Percentiles rank a stretch among this genome's conserved stretches.
These are phyloP conservation scores for Leucocoprinus sp. DNA, from an alignment of 768 basidiomycete species.

Conservation along the genomic window DNA sequence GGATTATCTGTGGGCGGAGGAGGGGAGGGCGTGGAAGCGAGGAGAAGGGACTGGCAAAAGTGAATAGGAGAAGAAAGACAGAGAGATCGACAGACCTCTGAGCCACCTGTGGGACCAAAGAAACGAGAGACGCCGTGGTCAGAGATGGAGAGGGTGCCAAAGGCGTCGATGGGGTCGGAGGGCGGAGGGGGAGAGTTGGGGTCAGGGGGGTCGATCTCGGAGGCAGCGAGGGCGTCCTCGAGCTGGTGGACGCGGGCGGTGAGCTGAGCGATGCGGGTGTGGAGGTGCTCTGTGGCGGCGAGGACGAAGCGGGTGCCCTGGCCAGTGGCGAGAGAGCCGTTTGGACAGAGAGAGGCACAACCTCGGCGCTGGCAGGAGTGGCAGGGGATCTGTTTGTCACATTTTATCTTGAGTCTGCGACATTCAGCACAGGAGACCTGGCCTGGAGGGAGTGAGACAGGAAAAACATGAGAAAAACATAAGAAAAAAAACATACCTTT, in stretches of 20 bases:
- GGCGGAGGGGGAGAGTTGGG: conserved; percentile 12
- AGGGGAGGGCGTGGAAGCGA: conserved; percentile 11
- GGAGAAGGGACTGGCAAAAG: conserved; percentile 19
- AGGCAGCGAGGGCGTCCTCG: conserved; percentile 57
- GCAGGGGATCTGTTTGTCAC: conserved; percentile 76
- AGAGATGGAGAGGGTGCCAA: conserved; percentile 53
- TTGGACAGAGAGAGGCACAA: conserved; percentile 64
- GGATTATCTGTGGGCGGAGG: conserved; percentile 20
- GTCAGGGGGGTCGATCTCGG: conserved; percentile 24
- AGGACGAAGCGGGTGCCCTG: conserved; percentile 71
- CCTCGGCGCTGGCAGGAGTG: conserved; percentile 71
- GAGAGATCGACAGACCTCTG: conserved; percentile 41
- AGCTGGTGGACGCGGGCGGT: conserved; percentile 66
- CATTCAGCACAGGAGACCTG: conserved; percentile 77
- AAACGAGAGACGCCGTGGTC: conserved; percentile 55
- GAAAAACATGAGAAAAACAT: too few species aligned
- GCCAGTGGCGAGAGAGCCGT: conserved; percentile 72
- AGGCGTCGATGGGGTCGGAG: conserved; percentile 42
- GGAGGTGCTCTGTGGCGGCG: conserved; percentile 70
- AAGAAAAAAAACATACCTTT: conserved; percentile 22
- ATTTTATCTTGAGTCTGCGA: conserved; percentile 74
- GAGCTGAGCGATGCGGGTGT: conserved; percentile 74
- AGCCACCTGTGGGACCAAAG: conserved; percentile 61
- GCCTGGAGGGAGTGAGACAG: too few species aligned
- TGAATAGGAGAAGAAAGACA: not conserved